Evolutionary conservation across 768 basidiomycete species (phyloP), one percentile per base, ranked within the genome.

Genomic region (Candolleomyces aberdarensis): DNA sequence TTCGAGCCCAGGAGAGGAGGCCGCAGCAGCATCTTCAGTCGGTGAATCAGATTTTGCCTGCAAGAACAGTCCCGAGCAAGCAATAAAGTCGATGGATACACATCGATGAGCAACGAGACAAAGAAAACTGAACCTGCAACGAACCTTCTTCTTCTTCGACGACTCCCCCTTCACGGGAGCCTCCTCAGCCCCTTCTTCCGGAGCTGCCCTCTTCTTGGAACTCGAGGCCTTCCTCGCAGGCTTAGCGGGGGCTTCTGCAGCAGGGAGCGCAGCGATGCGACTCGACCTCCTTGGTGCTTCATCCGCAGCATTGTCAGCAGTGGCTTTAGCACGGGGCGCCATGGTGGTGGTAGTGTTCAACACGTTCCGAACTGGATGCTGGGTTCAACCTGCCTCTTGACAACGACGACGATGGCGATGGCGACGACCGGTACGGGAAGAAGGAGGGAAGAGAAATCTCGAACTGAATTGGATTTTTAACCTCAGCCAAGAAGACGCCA

Each of bases 221-320:
- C 71, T 71, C 32, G 74, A 70, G 5, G 74, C 60, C 40, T 65
- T 69, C 14, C 64, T 55, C 5, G 67, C 56, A 17, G 64, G 53
- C 56, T 71, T 66, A 17, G 70, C 72, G n/a, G 69, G 63, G 52
- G 70, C 74, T 22, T 76, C 72, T n/a, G 72, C 70, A 58, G 75
- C 77, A 40, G 80, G 79, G 61, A 80, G 78, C 6, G 80, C 70
- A 3, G 84, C 82, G 59, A 87, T 80, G 56, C 87, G 74, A 15
- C 79, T 77, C 4, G 87, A 89, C 59, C 87, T 78, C 62, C 86
- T 76, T 9, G 82, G 80, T 47, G 80, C 76, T 47, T 75, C 73
- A 39, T 72, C 63, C 8, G 36, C 61, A 11, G 31, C 52, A 6
- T 6, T 29, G 2, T 44, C 20, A 20, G 36, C 32, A 57, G 19